Conservation (phyloP, 805 yeast species). For the Priceomyces haplophilus region DNA sequence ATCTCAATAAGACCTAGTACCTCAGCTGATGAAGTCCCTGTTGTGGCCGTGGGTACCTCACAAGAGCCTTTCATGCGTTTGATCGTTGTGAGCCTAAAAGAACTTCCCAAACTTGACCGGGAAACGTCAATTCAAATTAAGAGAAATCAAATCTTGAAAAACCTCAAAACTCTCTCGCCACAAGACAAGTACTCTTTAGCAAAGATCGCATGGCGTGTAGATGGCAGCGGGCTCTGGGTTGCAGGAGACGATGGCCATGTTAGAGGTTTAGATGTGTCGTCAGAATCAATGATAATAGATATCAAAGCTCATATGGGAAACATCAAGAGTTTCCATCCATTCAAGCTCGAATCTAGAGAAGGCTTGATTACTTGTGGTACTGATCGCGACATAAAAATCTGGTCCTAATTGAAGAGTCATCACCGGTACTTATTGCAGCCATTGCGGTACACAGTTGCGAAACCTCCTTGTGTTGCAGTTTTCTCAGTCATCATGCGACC, state of each 20-base stretch:
- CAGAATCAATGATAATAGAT: conserved; percentile 29
- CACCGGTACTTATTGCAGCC: no score
- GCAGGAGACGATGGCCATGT: conserved; percentile 66
- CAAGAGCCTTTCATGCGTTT: conserved; percentile 76
- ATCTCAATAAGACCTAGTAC: conserved; percentile 21
- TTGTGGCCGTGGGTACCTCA: conserved; percentile 66
- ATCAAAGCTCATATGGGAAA: conserved; percentile 44
- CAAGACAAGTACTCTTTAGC: conserved; percentile 66
- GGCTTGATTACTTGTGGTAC: conserved; percentile 49
- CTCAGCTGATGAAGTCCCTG: conserved; percentile 15
- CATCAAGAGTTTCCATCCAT: conserved; percentile 41
- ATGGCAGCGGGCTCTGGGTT: conserved; percentile 58
- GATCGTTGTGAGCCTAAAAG: conserved; percentile 50
- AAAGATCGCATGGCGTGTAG: conserved; percentile 41
- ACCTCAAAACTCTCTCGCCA: conserved; percentile 50
- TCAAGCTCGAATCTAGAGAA: conserved; percentile 28
- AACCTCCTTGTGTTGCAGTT: no score
- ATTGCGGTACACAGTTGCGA: no score
- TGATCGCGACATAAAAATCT: conserved; percentile 18
- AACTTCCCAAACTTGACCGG: conserved; percentile 5
- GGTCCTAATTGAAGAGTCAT: conserved; percentile 2
- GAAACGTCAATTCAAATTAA: conserved; percentile 12
- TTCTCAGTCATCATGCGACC: no score
- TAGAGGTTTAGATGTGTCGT: conserved; percentile 56
- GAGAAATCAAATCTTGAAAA: conserved; percentile 27